phyloP scores from a whole-genome alignment of 2,329 filamentous ascomycete genomes.

The Alternaria gaisen region DNA sequence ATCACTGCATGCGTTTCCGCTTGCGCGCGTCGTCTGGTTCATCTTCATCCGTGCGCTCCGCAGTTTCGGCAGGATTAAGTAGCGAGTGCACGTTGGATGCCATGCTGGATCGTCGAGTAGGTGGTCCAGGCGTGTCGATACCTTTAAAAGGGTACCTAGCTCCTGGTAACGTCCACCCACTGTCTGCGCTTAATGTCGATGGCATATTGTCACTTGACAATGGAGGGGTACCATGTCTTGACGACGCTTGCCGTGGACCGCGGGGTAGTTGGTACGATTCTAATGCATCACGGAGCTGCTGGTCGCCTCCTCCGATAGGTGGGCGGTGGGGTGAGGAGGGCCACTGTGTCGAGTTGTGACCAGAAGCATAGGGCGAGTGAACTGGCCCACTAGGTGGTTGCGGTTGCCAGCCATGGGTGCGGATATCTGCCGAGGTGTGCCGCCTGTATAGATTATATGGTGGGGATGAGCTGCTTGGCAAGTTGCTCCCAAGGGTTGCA shows the following conservation, averaged over 20 bases:
- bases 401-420: conserved; percentile 72
- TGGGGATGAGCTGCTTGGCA: conserved; percentile 58
- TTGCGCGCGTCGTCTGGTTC: conserved; percentile 69
- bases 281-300: conserved; percentile 76
- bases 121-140: conserved; percentile 64
- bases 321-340: conserved; percentile 69
- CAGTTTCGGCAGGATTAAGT: conserved; percentile 73
- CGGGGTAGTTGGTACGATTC: conserved; percentile 72
- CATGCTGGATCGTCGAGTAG: conserved; percentile 75
- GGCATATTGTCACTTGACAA: conserved; percentile 59
- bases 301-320: conserved; percentile 61
- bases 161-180: conserved; percentile 65
- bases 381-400: conserved; percentile 56
- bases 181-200: conserved; percentile 61
- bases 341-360: conserved; percentile 69
- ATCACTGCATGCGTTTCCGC: conserved; percentile 59
- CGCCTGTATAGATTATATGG: conserved; percentile 77
- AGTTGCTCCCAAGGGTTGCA: conserved; percentile 54
- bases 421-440: conserved; percentile 95
- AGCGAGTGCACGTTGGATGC: conserved; percentile 74
- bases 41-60: conserved; percentile 71
- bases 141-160: conserved; percentile 59
- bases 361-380: conserved; percentile 73
- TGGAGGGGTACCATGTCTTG: conserved; percentile 65
- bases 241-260: conserved; percentile 59